A percentile compares a stretch with the other conserved stretches of the same genome.
Conservation (phyloP, 139 green algal species). For the Tetradesmus obliquus region DNA sequence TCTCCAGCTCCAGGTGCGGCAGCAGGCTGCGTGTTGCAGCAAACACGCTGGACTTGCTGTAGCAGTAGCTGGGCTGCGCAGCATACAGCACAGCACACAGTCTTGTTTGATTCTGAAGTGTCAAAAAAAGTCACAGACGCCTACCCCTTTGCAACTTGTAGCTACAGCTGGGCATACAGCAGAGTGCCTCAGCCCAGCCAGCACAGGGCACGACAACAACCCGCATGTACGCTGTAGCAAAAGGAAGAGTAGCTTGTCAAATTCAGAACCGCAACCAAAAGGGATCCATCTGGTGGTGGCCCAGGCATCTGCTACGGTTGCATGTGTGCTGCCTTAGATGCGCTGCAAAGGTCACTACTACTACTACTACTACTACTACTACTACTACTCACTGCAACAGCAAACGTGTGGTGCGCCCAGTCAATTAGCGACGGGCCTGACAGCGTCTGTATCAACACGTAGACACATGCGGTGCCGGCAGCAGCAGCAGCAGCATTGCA, state of each 20-base stretch:
- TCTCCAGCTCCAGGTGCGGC: conserved; percentile 37
- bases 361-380: too few species aligned
- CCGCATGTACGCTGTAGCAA: too few species aligned
- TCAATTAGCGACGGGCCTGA: background rate
- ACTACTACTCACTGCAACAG: conserved; percentile 21
- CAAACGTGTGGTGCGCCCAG: conserved; percentile 34
- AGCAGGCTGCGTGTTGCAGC: background rate
- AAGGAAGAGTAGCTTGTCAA: too few species aligned
- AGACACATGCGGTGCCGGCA: background rate
- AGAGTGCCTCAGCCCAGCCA: too few species aligned
- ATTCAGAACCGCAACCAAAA: too few species aligned
- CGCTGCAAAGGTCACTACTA: too few species aligned
- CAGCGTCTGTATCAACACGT: background rate
- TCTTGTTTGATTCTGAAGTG: background rate
- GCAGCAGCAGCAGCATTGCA: background rate
- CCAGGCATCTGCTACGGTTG: too few species aligned
- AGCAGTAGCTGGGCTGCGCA: conserved; percentile 9
- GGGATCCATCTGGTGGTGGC: too few species aligned
- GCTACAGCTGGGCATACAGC: background rate
- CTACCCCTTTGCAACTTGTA: too few species aligned
- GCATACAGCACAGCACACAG: background rate
- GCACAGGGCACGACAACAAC: too few species aligned
- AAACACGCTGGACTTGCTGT: conserved; percentile 36
- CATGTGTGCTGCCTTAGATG: too few species aligned
- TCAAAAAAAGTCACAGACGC: too few species aligned